These are phyloP conservation scores for Dictyostelium firmibasis DNA, from an alignment of 78 protist species.

Conservation along the genomic window DNA sequence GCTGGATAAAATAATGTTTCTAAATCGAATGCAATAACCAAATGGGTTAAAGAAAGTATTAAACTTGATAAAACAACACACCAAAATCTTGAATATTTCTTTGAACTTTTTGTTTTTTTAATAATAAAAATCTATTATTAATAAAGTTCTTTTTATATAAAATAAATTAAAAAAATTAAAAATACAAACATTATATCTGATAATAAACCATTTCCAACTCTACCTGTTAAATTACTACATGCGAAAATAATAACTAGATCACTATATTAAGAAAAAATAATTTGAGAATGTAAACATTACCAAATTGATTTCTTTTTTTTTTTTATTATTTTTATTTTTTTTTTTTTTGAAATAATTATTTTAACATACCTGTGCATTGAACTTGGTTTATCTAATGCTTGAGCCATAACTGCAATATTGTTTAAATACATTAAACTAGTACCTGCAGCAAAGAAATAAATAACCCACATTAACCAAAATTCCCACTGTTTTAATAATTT, in stretches of 20 bases:
- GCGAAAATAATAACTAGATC: constrained; percentile 66
- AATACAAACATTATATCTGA: constrained; percentile 33
- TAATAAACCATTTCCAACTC: constrained; percentile 27
- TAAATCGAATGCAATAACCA: constrained; percentile 3
- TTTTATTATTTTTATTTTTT: too few relatives aligned
- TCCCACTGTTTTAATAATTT: constrained; percentile 28
- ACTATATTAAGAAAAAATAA: not conserved
- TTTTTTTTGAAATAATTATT: too few relatives aligned
- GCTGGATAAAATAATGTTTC: not conserved
- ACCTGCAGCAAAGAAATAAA: constrained; percentile 67
- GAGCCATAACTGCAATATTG: constrained; percentile 31
- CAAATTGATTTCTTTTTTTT: not conserved
- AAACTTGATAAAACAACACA: constrained; percentile 13
- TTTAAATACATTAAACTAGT: constrained; percentile 61
- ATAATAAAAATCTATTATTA: not conserved
- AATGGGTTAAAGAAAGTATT: constrained; percentile 30
- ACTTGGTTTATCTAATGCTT: not conserved
- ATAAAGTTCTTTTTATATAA: not conserved
- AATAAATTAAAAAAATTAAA: not conserved
- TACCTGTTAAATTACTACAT: constrained; percentile 16
- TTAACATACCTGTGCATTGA: not conserved
- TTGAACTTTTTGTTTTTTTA: not conserved
- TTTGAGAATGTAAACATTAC: not conserved
- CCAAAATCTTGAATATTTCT: constrained; percentile 56
- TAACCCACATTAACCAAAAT: not conserved